Evolutionary conservation across 805 yeast species (phyloP).

Genomic region (Schizosaccharomyces japonicus): DNA sequence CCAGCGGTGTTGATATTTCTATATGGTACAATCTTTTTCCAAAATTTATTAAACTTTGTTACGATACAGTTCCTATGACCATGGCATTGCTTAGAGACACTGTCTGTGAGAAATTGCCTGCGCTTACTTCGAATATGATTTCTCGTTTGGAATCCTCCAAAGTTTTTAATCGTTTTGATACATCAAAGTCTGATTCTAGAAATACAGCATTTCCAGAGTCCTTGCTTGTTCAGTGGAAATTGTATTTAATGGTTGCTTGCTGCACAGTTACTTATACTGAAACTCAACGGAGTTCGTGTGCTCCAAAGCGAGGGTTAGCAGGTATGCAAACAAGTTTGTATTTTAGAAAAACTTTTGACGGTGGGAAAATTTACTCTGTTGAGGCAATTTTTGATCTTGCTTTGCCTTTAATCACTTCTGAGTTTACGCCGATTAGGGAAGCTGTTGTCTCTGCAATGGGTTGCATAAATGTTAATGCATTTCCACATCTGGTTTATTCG

Average conservation of each 20-base stretch:
- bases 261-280: conserved; percentile 72
- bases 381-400: conserved; percentile 72
- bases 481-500: conserved; percentile 48
- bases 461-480: conserved; percentile 73
- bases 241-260: conserved; percentile 75
- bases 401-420: conserved; percentile 50
- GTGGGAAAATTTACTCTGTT: conserved; percentile 49
- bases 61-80: conserved; percentile 68
- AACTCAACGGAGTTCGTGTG: conserved; percentile 32
- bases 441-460: conserved; percentile 77
- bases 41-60: conserved; percentile 40
- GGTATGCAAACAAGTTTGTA: background rate
- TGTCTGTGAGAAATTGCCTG: conserved; percentile 63
- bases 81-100: conserved; percentile 80
- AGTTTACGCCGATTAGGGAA: conserved; percentile 47
- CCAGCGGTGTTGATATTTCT: conserved; percentile 85
- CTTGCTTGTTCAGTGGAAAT: conserved; percentile 65
- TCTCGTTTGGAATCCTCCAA: background rate
- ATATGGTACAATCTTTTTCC: conserved; percentile 88
- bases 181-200: conserved; percentile 13
- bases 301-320: background rate
- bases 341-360: background rate
- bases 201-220: conserved; percentile 36
- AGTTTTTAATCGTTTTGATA: conserved; percentile 6
- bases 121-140: background rate